Evolutionary conservation across 1,284 basidiomycete species (phyloP).

Genomic region (Anthracocystis walkeri): DNA sequence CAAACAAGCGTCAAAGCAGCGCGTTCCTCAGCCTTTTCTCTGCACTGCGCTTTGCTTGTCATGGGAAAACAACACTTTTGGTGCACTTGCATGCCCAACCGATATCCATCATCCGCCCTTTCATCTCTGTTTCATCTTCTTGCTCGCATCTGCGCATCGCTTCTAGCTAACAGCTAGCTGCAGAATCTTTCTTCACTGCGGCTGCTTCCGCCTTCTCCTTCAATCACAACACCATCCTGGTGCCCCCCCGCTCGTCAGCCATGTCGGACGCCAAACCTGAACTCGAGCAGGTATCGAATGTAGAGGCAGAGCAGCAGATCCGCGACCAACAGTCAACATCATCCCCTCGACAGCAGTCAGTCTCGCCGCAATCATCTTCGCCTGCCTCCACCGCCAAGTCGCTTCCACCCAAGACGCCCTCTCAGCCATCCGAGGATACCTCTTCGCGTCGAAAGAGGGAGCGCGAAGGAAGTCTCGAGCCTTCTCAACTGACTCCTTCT

Average conservation of each 20-base stretch:
- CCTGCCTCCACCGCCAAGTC: conserved; percentile 18
- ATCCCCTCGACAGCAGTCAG: conserved; percentile 16
- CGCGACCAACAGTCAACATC: conserved; percentile 17
- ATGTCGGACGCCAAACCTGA: conserved; percentile 29
- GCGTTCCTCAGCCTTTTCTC: background rate
- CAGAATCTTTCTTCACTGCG: background rate
- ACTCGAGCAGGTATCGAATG: conserved; percentile 4
- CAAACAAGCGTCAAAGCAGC: conserved; percentile 4
- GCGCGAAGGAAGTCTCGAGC: conserved; percentile 60
- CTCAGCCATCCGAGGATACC: conserved; percentile 37
- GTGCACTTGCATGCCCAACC: background rate
- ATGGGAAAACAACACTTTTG: conserved; percentile 1
- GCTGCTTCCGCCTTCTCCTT: background rate
- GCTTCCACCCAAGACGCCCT: conserved; percentile 16
- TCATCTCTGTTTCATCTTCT: background rate
- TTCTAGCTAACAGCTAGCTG: background rate
- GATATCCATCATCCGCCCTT: background rate
- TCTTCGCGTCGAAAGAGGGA: conserved; percentile 54
- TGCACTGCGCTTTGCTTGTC: background rate
- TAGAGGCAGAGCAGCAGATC: conserved; percentile 13
- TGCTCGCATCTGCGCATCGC: conserved; percentile 3
- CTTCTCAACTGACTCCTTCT: conserved; percentile 35
- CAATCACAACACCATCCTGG: background rate
- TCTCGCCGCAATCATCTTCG: conserved; percentile 18
- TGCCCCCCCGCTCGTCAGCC: conserved; percentile 1